A percentile compares a stretch with the other conserved stretches of the same genome.
These are phyloP conservation scores for Globisporangium echinulatum DNA, from an alignment of 352 stramenopile genomes.

Conservation along the genomic window DNA sequence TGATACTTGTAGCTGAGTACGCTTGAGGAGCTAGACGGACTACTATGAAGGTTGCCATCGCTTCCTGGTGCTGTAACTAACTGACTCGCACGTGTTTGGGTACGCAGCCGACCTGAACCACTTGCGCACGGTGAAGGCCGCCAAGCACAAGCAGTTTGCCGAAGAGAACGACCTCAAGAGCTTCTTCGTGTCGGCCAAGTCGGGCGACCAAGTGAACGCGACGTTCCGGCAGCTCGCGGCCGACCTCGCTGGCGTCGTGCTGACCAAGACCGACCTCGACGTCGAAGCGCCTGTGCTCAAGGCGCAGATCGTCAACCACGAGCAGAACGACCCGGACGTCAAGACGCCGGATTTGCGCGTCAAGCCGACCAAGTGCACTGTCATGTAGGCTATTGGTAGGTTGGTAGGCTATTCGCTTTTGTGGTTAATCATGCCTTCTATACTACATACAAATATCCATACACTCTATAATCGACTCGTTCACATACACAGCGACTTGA, in stretches of 20 bases:
- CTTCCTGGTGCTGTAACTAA: neutral
- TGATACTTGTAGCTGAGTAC: neutral
- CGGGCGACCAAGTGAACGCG: constrained; percentile 88
- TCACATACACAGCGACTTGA: constrained; percentile 4
- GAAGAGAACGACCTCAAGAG: constrained; percentile 91
- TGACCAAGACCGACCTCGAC: constrained; percentile 86
- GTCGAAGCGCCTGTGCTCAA: constrained; percentile 81
- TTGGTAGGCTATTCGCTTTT: too few relatives aligned
- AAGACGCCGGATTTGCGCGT: constrained; percentile 66
- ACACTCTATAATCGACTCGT: neutral
- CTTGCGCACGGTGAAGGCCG: constrained; percentile 79
- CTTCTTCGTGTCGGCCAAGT: constrained; percentile 93
- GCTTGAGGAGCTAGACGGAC: neutral
- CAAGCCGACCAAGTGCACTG: constrained; percentile 38
- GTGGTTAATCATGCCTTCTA: neutral
- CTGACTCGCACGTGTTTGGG: constrained; percentile 6
- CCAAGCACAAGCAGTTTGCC: constrained; percentile 90
- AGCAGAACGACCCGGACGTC: constrained; percentile 86
- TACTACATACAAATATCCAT: neutral
- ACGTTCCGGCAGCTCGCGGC: constrained; percentile 82
- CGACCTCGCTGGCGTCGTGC: constrained; percentile 72
- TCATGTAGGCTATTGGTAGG: constrained; percentile 27
- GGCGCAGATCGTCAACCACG: constrained; percentile 90
- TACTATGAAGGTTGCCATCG: neutral
- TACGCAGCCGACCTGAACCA: constrained; percentile 86